Evolutionary conservation across 225 moss, liverwort and hornwort species (phyloP).

Genomic region (Rhytidiadelphus loreus): DNA sequence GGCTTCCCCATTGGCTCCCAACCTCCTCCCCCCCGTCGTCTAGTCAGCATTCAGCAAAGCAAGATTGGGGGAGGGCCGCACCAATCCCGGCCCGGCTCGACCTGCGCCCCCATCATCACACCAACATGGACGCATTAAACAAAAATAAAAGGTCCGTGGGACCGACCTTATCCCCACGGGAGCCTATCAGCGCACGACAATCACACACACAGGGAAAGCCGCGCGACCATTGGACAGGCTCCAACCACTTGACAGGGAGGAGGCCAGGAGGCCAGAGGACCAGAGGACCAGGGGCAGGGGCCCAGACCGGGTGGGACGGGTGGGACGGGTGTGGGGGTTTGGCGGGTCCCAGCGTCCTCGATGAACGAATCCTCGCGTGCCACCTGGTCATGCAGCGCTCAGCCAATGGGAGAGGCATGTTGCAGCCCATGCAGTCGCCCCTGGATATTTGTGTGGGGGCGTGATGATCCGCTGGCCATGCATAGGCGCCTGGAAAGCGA

Average conservation of each 20-base stretch:
- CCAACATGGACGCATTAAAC: neutral
- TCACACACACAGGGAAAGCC: too few species aligned
- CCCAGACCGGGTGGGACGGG: too few species aligned
- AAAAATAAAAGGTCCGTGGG: too few species aligned
- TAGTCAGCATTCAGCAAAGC: neutral
- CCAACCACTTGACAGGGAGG: neutral
- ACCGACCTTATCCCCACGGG: neutral
- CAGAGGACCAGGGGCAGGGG: too few species aligned
- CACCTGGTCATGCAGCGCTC: accelerated
- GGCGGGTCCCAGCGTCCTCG: accelerated
- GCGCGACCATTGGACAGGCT: neutral
- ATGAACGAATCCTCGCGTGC: neutral
- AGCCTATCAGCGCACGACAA: neutral
- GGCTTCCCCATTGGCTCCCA: neutral
- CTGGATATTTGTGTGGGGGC: neutral
- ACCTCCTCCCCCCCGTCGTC: neutral
- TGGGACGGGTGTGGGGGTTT: too few species aligned
- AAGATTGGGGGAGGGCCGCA: neutral
- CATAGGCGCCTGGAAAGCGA: neutral
- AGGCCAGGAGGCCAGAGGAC: too few species aligned
- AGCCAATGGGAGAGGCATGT: neutral
- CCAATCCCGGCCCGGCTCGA: neutral
- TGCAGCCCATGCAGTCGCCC: neutral
- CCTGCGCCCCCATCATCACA: neutral
- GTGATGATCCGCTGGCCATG: neutral